phyloP scores from a whole-genome alignment of 345 rosid genomes.

The Excoecaria agallocha region DNA sequence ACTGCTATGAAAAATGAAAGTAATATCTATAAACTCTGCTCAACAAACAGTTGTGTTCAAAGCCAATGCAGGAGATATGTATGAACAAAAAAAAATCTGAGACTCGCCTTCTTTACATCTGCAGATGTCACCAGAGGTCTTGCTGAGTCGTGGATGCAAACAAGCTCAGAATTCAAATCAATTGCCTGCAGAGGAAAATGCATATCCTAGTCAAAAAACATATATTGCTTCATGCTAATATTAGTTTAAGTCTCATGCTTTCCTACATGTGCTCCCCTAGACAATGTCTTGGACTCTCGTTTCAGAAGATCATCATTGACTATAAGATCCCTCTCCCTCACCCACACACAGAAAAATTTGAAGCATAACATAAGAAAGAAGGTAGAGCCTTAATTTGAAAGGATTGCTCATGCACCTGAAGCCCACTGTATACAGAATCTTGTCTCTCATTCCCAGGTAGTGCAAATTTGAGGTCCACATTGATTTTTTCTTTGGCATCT shows the following conservation, averaged over 20 bases:
- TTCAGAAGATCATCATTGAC: neutral
- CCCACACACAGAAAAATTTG: neutral
- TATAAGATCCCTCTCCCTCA: neutral
- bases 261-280: neutral
- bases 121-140: conserved; percentile 66
- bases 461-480: conserved; percentile 64
- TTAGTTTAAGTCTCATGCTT: neutral
- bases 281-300: neutral
- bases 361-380: neutral
- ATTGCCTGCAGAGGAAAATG: conserved; percentile 45
- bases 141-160: conserved; percentile 92
- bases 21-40: conserved; percentile 2
- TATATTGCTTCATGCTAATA: neutral
- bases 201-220: neutral
- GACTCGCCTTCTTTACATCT: conserved; percentile 73
- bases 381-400: conserved; percentile 2
- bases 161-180: conserved; percentile 70
- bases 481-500: conserved; percentile 54
- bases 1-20: neutral
- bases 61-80: neutral
- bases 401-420: conserved; percentile 55
- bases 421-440: conserved; percentile 84
- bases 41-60: neutral
- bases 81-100: neutral
- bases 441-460: conserved; percentile 97